phyloP scores from a whole-genome alignment of 2,329 filamentous ascomycete genomes.

The Botrytis elliptica region DNA sequence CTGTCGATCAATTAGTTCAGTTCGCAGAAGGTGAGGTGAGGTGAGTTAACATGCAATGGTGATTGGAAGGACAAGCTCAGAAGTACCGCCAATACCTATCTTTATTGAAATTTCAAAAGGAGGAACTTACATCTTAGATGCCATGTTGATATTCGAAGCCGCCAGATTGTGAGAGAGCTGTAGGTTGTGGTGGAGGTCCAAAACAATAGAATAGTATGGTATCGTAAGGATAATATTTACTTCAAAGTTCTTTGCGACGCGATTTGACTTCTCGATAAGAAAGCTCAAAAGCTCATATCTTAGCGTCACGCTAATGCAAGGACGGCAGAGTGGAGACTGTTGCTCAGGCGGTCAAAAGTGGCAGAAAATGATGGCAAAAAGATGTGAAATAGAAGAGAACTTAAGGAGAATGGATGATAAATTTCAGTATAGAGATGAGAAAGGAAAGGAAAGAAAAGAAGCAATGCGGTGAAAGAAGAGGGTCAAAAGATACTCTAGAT shows the following conservation, averaged over 20 bases:
- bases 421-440: background rate
- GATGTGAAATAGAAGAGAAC: background rate
- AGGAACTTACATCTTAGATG: constrained; percentile 24
- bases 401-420: background rate
- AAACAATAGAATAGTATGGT: background rate
- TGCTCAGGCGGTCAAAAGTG: background rate
- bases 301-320: constrained; percentile 11
- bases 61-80: background rate
- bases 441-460: background rate
- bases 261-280: constrained; percentile 20
- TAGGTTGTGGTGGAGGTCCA: background rate
- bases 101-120: background rate
- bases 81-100: background rate
- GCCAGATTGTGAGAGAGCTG: background rate
- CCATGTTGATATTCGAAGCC: background rate
- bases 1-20: constrained; percentile 29
- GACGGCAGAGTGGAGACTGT: background rate
- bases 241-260: constrained; percentile 17
- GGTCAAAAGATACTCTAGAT: background rate
- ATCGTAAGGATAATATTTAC: background rate
- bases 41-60: background rate
- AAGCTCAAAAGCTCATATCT: constrained; percentile 18
- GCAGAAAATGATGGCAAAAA: background rate
- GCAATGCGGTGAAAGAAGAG: background rate
- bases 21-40: background rate